phyloP scores from a whole-genome alignment of 2,329 filamentous ascomycete genomes.

The Ophiocordyceps robertsii region DNA sequence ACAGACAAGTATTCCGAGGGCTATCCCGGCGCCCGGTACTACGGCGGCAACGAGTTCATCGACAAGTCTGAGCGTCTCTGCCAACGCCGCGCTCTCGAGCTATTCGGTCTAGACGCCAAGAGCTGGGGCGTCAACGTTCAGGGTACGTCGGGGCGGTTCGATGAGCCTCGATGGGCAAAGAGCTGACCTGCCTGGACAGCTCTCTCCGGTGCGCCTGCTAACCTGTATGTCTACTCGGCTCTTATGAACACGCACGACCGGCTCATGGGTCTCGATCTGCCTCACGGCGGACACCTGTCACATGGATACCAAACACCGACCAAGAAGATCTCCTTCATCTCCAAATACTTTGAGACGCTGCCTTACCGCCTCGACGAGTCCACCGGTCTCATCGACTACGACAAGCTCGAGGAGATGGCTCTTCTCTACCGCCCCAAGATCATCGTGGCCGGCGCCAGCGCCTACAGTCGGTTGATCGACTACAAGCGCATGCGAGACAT shows the following conservation, averaged over 20 bases:
- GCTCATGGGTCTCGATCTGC: conserved; percentile 92
- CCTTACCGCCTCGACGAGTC: conserved; percentile 85
- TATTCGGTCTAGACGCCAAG: conserved; percentile 69
- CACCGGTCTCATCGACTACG: conserved; percentile 92
- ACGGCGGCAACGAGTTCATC: conserved; percentile 93
- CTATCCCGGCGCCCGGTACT: conserved; percentile 91
- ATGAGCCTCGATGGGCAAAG: background rate
- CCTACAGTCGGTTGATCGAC: conserved; percentile 92
- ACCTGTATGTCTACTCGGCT: conserved; percentile 91
- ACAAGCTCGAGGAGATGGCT: conserved; percentile 76
- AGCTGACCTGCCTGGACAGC: conserved; percentile 30
- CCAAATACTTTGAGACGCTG: conserved; percentile 97
- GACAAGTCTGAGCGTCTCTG: conserved; percentile 81
- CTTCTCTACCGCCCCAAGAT: conserved; percentile 88
- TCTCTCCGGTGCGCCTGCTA: conserved; percentile 60
- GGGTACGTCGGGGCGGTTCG: conserved; percentile 35
- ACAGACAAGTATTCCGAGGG: conserved; percentile 96
- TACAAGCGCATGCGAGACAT: conserved; percentile 87
- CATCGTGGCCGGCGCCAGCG: conserved; percentile 86
- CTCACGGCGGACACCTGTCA: conserved; percentile 88
- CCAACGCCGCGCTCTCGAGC: conserved; percentile 77
- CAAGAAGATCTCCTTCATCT: conserved; percentile 94
- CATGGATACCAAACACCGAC: conserved; percentile 95
- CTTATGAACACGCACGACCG: conserved; percentile 86
- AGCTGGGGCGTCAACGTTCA: conserved; percentile 98